Evolutionary conservation across 345 rosid species (phyloP), one percentile per base, ranked within the genome.

Genomic region (Melaleuca alternifolia): DNA sequence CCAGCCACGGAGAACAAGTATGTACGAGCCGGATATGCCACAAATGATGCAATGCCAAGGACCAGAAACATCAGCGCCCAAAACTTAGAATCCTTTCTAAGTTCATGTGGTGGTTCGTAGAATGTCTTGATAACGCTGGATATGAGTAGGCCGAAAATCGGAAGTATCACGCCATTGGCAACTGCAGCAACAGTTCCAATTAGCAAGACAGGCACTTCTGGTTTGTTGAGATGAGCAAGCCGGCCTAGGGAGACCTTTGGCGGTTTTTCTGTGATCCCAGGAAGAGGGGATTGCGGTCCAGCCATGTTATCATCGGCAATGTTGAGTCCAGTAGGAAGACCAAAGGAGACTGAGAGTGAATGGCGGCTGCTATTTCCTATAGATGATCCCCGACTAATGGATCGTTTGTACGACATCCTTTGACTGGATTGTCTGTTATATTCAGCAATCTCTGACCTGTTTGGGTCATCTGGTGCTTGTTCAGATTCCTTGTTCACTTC

Each of bases 1-100:
- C 98, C 98, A 6, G 98, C 98, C 37, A 96, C 88, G 0, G 98
- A 88, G 88, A 96, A 97, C 56, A 96, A 90, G 50, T 92, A 93
- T 14, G 96, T 89, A 52, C 87, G 92, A 18, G 87, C 85, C 11
- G 99, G 96, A 79, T 6, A 86, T 0, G 91, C 91, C 11, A 96
- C 21, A 7, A 96, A 86, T 51, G 96, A 82, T 54, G 94, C 96
- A 84, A 93, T n/a, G 37, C 96, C 98, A 11, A 97, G 94, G 79
- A 87, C 88, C 90, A 95, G 4, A 85, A 93, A 95, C 62, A 94
- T 94, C 44, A 95, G 18, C 13, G 98, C 92, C 97, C 96, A 96
- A 87, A 94, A 94, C 84, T 90, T 92, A 65, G 98, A 83, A 54
- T 97, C 94, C 62, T 93, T 90, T 85, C 90, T 90, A 87, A 96